phyloP scores from a whole-genome alignment of 768 basidiomycete species.

The Fomitopsis pulvina region DNA sequence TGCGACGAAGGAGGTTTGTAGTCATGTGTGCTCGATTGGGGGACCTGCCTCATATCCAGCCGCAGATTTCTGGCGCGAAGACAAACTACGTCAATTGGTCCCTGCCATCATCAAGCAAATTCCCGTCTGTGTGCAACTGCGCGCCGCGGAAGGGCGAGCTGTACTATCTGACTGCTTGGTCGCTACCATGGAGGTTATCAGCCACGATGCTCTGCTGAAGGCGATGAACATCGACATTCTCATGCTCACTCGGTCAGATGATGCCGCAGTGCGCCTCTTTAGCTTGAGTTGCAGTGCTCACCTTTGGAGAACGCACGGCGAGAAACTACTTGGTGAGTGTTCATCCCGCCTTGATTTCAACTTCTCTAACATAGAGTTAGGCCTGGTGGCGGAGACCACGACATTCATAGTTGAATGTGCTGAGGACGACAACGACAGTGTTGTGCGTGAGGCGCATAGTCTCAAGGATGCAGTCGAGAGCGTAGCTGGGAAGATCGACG shows the following conservation, averaged over 20 bases:
- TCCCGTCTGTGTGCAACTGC: slow-evolving; percentile 35
- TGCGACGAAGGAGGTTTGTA: slow-evolving; percentile 75
- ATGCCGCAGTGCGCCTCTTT: slow-evolving; percentile 56
- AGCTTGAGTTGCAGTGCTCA: slow-evolving; percentile 62
- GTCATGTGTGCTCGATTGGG: not conserved
- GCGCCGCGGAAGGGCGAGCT: slow-evolving; percentile 30
- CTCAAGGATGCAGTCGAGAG: slow-evolving; percentile 69
- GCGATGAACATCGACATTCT: slow-evolving; percentile 75
- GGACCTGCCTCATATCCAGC: not conserved
- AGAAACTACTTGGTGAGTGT: slow-evolving; percentile 62
- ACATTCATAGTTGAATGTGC: slow-evolving; percentile 84
- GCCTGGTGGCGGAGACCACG: slow-evolving; percentile 73
- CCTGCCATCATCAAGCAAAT: slow-evolving; percentile 62
- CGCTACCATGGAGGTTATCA: slow-evolving; percentile 48
- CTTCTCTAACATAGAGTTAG: slow-evolving; percentile 28
- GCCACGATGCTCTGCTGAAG: slow-evolving; percentile 63
- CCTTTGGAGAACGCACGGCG: slow-evolving; percentile 76
- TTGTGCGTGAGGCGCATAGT: slow-evolving; percentile 61
- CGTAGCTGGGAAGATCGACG: slow-evolving; percentile 53
- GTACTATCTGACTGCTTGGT: slow-evolving; percentile 45
- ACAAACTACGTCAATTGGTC: slow-evolving; percentile 61
- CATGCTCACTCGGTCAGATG: slow-evolving; percentile 87
- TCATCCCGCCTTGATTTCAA: not conserved
- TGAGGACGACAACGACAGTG: slow-evolving; percentile 83
- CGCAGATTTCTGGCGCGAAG: slow-evolving; percentile 85